Evolutionary conservation across 2,329 filamentous ascomycete species (phyloP).

Genomic region (Macrophomina phaseolina): DNA sequence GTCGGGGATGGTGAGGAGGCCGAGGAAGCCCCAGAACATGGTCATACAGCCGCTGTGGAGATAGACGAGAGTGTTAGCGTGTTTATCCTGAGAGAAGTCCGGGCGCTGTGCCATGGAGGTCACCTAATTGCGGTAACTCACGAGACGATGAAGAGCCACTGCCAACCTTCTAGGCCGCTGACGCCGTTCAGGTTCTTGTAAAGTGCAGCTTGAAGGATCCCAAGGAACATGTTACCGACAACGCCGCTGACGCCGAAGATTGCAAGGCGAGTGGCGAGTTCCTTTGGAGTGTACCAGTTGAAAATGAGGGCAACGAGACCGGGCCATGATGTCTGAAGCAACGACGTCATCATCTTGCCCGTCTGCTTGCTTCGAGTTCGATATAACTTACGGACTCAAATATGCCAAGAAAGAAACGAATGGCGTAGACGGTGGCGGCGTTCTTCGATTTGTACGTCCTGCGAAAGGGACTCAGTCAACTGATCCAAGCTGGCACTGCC

Average conservation of each 20-base stretch:
- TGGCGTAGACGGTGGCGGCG: slow-evolving; percentile 30
- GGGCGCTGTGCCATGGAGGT: too few relatives aligned
- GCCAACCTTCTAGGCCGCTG: slow-evolving; percentile 36
- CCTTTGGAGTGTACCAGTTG: slow-evolving; percentile 51
- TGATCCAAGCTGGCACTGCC: neutral
- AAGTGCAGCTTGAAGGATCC: slow-evolving; percentile 41
- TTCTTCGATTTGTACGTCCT: slow-evolving; percentile 11
- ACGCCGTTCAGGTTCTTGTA: slow-evolving; percentile 40
- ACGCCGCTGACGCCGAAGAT: slow-evolving; percentile 42
- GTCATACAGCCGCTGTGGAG: slow-evolving; percentile 26
- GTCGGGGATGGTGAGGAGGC: slow-evolving; percentile 28
- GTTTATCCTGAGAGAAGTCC: neutral
- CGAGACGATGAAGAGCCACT: slow-evolving; percentile 40
- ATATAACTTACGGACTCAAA: slow-evolving; percentile 33
- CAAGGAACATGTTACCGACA: slow-evolving; percentile 43
- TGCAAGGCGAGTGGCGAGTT: slow-evolving; percentile 40
- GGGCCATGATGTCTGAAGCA: slow-evolving; percentile 32
- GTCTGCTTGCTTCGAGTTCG: neutral
- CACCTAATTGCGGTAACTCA: neutral
- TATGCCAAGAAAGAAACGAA: slow-evolving; percentile 47
- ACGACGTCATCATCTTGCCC: neutral
- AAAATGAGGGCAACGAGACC: slow-evolving; percentile 48
- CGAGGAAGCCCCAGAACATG: slow-evolving; percentile 28
- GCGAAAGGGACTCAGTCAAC: neutral
- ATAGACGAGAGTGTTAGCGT: neutral